Conservation (phyloP, 2,329 filamentous ascomycete species). For the Pseudocercospora macadamiae region DNA sequence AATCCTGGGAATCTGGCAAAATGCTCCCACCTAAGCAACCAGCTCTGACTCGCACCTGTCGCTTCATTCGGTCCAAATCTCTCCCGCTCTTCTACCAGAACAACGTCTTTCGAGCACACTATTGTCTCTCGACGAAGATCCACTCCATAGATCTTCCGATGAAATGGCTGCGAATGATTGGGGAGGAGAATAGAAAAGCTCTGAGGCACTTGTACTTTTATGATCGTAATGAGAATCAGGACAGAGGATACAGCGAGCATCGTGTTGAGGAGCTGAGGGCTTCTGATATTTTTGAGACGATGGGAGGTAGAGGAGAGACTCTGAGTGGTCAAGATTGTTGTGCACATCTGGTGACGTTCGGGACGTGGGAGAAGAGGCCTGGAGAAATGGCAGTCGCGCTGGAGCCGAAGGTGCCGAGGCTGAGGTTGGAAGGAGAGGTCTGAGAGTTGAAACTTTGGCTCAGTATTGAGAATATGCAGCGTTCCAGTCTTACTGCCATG, state of each 20-base stretch:
- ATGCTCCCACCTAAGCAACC: background rate
- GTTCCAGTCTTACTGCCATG: too few species aligned
- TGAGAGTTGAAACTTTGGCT: too few species aligned
- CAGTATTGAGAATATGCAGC: too few species aligned
- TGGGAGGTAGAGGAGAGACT: background rate
- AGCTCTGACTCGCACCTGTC: background rate
- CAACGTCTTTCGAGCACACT: background rate
- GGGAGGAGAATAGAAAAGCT: background rate
- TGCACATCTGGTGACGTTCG: constrained; percentile 8
- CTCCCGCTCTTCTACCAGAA: background rate
- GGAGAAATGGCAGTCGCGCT: background rate
- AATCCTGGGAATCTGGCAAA: background rate
- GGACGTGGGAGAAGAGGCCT: background rate
- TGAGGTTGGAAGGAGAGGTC: background rate
- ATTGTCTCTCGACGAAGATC: background rate
- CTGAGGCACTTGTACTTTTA: background rate
- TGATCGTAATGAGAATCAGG: background rate
- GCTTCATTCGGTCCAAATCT: background rate
- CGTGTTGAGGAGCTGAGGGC: background rate
- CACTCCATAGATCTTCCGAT: background rate
- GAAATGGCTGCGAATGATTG: background rate
- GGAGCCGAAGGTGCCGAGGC: background rate
- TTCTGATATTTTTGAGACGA: background rate
- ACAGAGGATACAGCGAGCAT: background rate
- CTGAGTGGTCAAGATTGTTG: background rate